Evolutionary conservation across 192 early-diverging fungal genomes (phyloP).

Genomic region (Coemansia sp.): DNA sequence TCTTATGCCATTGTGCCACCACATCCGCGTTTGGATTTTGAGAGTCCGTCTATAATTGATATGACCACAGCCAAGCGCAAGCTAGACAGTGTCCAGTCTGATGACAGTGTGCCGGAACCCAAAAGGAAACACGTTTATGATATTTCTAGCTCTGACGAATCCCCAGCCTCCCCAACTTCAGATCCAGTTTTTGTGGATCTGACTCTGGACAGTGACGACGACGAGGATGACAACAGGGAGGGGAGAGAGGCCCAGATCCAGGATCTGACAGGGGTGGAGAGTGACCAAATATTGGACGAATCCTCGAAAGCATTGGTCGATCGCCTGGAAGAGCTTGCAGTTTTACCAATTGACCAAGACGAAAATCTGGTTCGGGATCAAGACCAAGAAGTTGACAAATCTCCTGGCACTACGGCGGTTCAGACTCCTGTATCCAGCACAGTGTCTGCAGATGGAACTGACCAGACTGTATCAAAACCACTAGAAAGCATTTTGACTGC

Average conservation of each 20-base stretch:
- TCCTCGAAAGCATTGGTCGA: background rate
- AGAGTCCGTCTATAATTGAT: too few relatives aligned
- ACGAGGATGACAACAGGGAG: background rate
- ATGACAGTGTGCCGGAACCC: too few relatives aligned
- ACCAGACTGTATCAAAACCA: background rate
- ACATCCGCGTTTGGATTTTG: too few relatives aligned
- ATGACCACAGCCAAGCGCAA: too few relatives aligned
- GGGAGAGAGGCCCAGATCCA: too few relatives aligned
- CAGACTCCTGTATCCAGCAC: background rate
- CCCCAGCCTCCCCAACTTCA: too few relatives aligned
- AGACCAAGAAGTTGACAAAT: background rate
- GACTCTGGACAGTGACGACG: background rate
- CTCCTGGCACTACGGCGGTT: too few relatives aligned
- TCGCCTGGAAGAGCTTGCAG: background rate
- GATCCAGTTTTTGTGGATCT: background rate
- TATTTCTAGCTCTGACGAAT: too few relatives aligned
- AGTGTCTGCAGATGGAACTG: background rate
- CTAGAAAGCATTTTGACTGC: background rate
- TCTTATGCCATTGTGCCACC: too few relatives aligned
- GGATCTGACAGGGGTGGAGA: too few relatives aligned
- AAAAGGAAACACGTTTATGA: too few relatives aligned
- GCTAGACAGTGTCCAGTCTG: too few relatives aligned
- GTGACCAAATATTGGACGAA: background rate
- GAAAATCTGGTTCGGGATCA: background rate
- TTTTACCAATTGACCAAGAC: background rate